phyloP scores from a whole-genome alignment of 352 stramenopile genomes.

The Plasmopara halstedii region DNA sequence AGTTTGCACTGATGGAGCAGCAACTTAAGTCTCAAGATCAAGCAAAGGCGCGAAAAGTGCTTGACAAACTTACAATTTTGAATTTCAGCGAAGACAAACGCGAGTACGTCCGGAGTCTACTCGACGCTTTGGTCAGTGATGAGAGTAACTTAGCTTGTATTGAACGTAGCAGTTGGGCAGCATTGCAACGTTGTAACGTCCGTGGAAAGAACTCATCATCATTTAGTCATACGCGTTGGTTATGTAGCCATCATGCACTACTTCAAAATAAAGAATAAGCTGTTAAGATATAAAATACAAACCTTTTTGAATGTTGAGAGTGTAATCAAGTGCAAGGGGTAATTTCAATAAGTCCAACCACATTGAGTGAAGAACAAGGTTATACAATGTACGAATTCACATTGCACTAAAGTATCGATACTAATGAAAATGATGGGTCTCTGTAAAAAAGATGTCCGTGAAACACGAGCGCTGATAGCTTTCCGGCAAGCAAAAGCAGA shows the following conservation, averaged over 20 bases:
- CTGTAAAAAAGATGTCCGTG: too few species aligned
- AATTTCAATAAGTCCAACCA: too few species aligned
- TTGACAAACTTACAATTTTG: constrained; percentile 45
- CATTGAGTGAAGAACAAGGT: too few species aligned
- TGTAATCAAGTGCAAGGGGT: too few species aligned
- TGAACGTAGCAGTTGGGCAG: constrained; percentile 27
- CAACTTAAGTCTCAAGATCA: constrained; percentile 31
- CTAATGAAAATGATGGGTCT: too few species aligned
- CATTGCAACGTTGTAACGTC: constrained; percentile 34
- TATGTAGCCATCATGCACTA: constrained; percentile 30
- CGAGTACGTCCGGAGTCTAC: constrained; percentile 45
- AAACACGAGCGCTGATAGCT: too few species aligned
- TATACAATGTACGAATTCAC: too few species aligned
- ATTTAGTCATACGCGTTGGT: constrained; percentile 30
- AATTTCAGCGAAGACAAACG: constrained; percentile 57
- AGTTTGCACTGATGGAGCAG: constrained; percentile 46
- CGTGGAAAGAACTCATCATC: constrained; percentile 6
- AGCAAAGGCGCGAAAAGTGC: constrained; percentile 30
- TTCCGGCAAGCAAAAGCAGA: too few species aligned
- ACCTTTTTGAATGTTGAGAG: too few species aligned
- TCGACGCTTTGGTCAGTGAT: constrained; percentile 37
- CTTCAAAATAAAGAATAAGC: not conserved
- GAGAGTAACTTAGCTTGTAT: constrained; percentile 6
- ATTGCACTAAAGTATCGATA: too few species aligned
- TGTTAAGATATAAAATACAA: not conserved